Base-by-base conservation (phyloP, 768 basidiomycete genomes). In the Phanerochaete sordida region DNA sequence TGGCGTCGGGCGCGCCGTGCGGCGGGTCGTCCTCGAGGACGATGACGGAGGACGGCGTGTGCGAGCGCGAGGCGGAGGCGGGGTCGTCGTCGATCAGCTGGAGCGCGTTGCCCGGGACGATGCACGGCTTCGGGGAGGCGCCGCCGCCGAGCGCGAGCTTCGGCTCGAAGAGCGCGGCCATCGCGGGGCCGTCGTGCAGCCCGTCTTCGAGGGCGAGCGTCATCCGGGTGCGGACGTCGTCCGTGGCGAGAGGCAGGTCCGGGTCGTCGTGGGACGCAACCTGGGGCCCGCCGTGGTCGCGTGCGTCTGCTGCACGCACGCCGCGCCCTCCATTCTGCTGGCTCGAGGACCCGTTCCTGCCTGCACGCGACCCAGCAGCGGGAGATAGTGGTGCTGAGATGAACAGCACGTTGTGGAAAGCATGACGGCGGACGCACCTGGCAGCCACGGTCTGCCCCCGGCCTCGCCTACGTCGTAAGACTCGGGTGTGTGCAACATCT, bases 51-150 rank as follows among this genome's bases (percentile, higher is more conserved):
- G 68, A 60, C 26, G 66, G 68, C 19, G 69, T 68, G 54, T 58
- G 63, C 52, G 64, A 63, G 62, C 64, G 69, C 16, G 67, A 64
- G 52, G 69, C 58, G 13, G 58, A 60, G 30, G 61, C 50, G 31
- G 68, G 68, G 65, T 69, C 69, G 64, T 69, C 66, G 68, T 71
- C 72, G 61, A 68, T 70, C 48, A 73, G 67, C 61, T 72, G 70
- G 47, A 73, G 70, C 16, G 72, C 72, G 63, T 73, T 73, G 31
- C 71, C 72, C 16, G 72, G 68, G 24, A 72, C 64, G 62, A 73
- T 70, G 65, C 68, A 69, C 28, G 72, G 69, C 57, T 69, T 70
- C 28, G 66, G 67, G 16, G 70, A 66, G 50, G 69, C 60, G 31
- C 58, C 49, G 56, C 64, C 64, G 53, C 63, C 68, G 53, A 68